Evolutionary conservation across 345 rosid species (phyloP), one percentile per base, ranked within the genome.

Genomic region (Cardiospermum halicacabum): DNA sequence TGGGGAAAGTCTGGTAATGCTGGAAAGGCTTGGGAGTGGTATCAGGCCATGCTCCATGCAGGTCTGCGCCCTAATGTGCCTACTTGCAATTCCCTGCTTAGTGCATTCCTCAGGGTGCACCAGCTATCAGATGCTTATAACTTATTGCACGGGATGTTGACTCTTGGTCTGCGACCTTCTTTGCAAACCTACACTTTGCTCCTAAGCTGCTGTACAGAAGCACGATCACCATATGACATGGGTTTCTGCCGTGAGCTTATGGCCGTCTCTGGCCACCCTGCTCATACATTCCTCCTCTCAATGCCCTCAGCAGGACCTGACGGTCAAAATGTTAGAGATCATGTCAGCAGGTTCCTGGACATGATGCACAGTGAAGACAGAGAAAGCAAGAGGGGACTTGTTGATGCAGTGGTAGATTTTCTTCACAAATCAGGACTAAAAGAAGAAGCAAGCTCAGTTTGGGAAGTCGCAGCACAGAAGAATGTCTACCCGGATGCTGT

Each of bases 371-470:
- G 97, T 62, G 96, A 92, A 79, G 96, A 92, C 73, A 88, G 94
- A 69, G 97, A 93, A 84, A 90, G 98, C 85, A 93, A 93, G 78
- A 78, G 97, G 72, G 98, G 98, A 56, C 85, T 93, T 7, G 84
- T 88, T 51, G 97, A 93, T 64, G 84, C 97, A 2, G 87, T 89
- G 62, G 90, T 89, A 30, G 92, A 92, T 80, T 89, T 92, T 73
- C 89, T 88, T 62, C 97, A 89, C 74, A 92, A 89, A 75, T 86
- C 97, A 2, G 96, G 98, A 49, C 87, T 84, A 11, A 89, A 92
- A 72, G 98, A 90, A 64, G 94, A 90, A 74, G 98, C 97, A 3
- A 90, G 94, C 53, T 88, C 88, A 3, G 94, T 90, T 8, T 93
- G 97, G 98, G 97, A 93, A 69, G 92, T 86, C n/a, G 96, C 96